Percentiles rank a stretch among this genome's conserved stretches.
phyloP scores from a whole-genome alignment of 495 filamentous ascomycete genomes.

The Penicillium riverlandense region DNA sequence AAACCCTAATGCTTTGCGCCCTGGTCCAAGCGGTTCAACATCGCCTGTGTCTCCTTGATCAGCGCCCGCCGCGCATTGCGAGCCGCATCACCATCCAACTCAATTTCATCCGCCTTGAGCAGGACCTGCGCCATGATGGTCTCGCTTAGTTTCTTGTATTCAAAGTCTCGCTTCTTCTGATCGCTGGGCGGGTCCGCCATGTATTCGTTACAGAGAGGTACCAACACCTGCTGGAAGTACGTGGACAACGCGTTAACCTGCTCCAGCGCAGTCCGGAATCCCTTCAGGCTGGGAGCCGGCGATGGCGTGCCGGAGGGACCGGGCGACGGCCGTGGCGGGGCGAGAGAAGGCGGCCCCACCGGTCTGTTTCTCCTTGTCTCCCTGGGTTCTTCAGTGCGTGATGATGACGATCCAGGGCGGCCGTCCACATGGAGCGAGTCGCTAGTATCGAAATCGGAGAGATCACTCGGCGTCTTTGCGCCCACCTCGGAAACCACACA shows the following conservation, averaged over 20 bases:
- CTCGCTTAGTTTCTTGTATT: constrained; percentile 76
- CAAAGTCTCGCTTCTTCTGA: constrained; percentile 60
- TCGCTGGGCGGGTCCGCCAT: constrained; percentile 60
- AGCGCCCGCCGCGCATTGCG: constrained; percentile 64
- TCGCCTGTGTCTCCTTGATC: constrained; percentile 64
- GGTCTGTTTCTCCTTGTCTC: constrained; percentile 26
- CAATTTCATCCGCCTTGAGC: constrained; percentile 79
- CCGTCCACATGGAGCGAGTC: not conserved
- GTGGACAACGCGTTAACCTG: constrained; percentile 63
- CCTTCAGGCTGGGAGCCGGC: constrained; percentile 30
- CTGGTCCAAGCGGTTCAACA: constrained; percentile 57
- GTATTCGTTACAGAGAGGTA: constrained; percentile 62
- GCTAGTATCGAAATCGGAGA: constrained; percentile 36
- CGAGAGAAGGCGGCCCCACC: constrained; percentile 8
- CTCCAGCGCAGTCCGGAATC: constrained; percentile 45
- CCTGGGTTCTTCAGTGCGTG: constrained; percentile 17
- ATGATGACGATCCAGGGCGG: constrained; percentile 12
- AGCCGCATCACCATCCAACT: constrained; percentile 58
- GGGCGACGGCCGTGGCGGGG: constrained; percentile 13
- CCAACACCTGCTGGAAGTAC: constrained; percentile 58
- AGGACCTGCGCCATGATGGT: constrained; percentile 76
- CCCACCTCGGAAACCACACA: constrained; percentile 52
- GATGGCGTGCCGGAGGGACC: constrained; percentile 17
- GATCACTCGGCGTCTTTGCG: constrained; percentile 42
- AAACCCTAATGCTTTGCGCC: constrained; percentile 15